Percentiles rank a stretch among this genome's conserved stretches.
These are phyloP conservation scores for Bipolaris oryzae DNA, from an alignment of 2,329 filamentous ascomycete species.

Conservation along the genomic window DNA sequence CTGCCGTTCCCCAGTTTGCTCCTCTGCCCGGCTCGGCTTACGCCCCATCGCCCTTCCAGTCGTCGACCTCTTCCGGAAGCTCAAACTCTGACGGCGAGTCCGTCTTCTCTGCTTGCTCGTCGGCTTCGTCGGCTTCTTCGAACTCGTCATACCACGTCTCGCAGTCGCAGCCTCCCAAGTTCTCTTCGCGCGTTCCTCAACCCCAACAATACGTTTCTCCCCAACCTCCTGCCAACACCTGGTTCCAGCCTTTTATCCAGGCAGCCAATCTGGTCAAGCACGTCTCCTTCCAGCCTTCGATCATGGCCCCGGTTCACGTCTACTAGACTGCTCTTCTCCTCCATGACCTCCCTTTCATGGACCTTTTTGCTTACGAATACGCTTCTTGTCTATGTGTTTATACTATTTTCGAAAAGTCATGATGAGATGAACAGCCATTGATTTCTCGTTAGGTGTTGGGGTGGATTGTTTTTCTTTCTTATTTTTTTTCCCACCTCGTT, in stretches of 20 bases:
- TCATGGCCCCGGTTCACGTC: constrained; percentile 47
- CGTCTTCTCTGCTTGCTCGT: constrained; percentile 49
- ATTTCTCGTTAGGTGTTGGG: constrained; percentile 39
- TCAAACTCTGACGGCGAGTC: constrained; percentile 50
- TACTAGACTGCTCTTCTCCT: constrained; percentile 32
- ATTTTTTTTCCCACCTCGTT: constrained; percentile 25
- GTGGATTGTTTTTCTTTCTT: constrained; percentile 19
- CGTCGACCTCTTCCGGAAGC: constrained; percentile 46
- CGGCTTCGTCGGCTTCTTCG: constrained; percentile 45
- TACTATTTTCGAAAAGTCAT: constrained; percentile 43
- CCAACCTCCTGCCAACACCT: constrained; percentile 41
- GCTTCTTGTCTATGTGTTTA: constrained; percentile 44
- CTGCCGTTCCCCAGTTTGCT: constrained; percentile 38
- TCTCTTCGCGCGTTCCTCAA: constrained; percentile 34
- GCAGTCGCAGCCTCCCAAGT: constrained; percentile 33
- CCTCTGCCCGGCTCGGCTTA: constrained; percentile 42
- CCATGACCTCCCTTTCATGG: constrained; percentile 6
- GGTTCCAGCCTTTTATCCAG: constrained; percentile 50
- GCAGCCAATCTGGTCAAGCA: constrained; percentile 50
- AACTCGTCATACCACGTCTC: constrained; percentile 40
- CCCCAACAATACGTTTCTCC: constrained; percentile 46
- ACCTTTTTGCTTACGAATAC: constrained; percentile 26
- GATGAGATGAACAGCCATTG: constrained; percentile 45
- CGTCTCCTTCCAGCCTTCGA: constrained; percentile 49
- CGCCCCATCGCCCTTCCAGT: constrained; percentile 37